Base-by-base conservation (phyloP, 768 basidiomycete species). In the Sistotremastrum niveocremeum region DNA sequence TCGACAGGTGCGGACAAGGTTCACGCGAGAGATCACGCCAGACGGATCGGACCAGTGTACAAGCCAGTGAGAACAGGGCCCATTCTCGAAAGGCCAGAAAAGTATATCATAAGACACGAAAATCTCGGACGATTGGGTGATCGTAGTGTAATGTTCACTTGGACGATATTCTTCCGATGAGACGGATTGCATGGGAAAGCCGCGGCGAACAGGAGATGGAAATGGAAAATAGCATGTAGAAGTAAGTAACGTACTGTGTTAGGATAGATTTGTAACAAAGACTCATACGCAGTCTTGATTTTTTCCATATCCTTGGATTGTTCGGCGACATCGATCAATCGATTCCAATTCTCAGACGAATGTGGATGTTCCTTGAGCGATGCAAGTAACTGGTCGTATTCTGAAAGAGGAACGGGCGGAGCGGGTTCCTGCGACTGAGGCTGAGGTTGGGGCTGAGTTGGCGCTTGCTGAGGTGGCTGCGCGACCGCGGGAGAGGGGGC, bases 211-310 rank as follows among this genome's bases (percentile, higher is more conserved):
- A 39, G 35, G 37, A 31, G 42, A 59, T 41, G 53, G 52, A 43
- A 30, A 56, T 47, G 49, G 41, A 58, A 46, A 49, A 55, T 54
- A 46, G 20, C 20, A 20, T 40, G 52, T 46, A 60, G 53, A 48
- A 51, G 48, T 45, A 47, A 47, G 49, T 48, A 52, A 77, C 85
- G 70, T 66, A 97, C 91, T 55, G 84, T 89, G 62, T 94, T 94
- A 12, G 94, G 93, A 61, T 86, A 94, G 44, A 78, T 78, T 57
- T 79, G 76, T 47, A 94, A 72, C 52, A 97, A 68, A 37, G 74
- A 79, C 56, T 89, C 84, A 61, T 87, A 97, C 10, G 84, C 77
- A 39, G 76, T 72, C 50, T 86, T 77, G 52, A 93, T 81, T 60
- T 79, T 79, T 44, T 81, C 74, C 52, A 89, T 73, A 57, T 94